Percentiles rank a stretch among this genome's conserved stretches.
Conservation (phyloP, 1,284 basidiomycete species). For the Heterobasidion occidentale region DNA sequence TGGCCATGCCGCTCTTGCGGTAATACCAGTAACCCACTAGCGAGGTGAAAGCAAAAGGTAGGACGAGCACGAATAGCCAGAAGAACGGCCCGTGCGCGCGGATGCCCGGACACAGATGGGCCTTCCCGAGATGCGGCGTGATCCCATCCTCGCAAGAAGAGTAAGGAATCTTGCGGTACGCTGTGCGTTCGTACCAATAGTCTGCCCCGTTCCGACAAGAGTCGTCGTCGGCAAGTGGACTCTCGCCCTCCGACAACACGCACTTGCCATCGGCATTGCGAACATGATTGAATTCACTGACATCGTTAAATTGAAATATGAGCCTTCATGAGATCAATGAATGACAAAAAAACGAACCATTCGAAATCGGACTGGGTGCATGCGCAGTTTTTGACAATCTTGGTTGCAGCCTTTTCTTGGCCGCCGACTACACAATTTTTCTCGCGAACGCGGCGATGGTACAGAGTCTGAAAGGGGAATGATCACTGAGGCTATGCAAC, state of each 20-base stretch:
- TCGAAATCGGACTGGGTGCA: conserved; percentile 81
- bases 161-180: conserved; percentile 84
- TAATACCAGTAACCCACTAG: conserved; percentile 78
- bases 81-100: conserved; percentile 65
- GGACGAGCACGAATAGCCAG: conserved; percentile 71
- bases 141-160: conserved; percentile 77
- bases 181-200: conserved; percentile 87
- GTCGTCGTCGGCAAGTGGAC: conserved; percentile 50
- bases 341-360: conserved; percentile 46
- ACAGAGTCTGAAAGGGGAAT: conserved; percentile 53
- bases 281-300: conserved; percentile 85
- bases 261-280: conserved; percentile 66
- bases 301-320: neutral
- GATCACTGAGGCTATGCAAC: neutral
- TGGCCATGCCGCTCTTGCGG: conserved; percentile 53
- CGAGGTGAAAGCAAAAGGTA: conserved; percentile 71
- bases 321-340: neutral
- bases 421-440: conserved; percentile 80
- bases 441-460: conserved; percentile 80
- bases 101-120: conserved; percentile 77
- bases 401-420: conserved; percentile 42
- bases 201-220: conserved; percentile 58
- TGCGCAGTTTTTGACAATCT: conserved; percentile 62
- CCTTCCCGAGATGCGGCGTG: conserved; percentile 62
- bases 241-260: conserved; percentile 63